phyloP scores from a whole-genome alignment of 2,329 filamentous ascomycete genomes.

The Cercospora sp. region DNA sequence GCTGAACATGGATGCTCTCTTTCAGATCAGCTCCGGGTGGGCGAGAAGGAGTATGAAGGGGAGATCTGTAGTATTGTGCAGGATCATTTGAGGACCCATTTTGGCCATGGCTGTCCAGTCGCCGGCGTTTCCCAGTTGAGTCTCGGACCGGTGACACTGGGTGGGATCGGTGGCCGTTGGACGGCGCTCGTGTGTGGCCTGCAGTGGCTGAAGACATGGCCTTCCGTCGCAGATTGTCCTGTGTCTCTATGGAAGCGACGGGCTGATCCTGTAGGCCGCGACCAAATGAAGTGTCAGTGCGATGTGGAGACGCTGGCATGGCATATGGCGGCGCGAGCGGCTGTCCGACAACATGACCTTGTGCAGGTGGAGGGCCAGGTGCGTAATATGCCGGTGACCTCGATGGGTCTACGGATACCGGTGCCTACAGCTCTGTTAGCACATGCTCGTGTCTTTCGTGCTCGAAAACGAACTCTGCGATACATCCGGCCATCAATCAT shows the following conservation, averaged over 20 bases:
- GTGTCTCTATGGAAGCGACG: constrained; percentile 30
- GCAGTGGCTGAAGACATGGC: constrained; percentile 20
- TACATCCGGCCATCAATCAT: constrained; percentile 21
- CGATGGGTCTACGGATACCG: constrained; percentile 1
- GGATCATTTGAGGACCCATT: not conserved
- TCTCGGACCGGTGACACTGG: constrained; percentile 18
- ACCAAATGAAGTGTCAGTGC: constrained; percentile 5
- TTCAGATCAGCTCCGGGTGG: not conserved
- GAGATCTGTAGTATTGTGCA: not conserved
- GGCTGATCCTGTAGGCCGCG: constrained; percentile 23
- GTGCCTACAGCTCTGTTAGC: constrained; percentile 9
- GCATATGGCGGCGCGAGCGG: constrained; percentile 4
- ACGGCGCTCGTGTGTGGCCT: not conserved
- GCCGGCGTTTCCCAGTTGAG: constrained; percentile 15
- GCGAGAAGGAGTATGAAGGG: not conserved
- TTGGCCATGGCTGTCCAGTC: constrained; percentile 15
- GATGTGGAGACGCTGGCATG: constrained; percentile 2
- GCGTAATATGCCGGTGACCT: constrained; percentile 13
- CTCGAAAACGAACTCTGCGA: constrained; percentile 12
- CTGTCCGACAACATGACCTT: not conserved
- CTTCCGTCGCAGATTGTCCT: constrained; percentile 23
- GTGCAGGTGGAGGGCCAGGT: constrained; percentile 6
- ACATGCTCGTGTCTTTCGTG: not conserved
- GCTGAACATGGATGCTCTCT: not conserved
- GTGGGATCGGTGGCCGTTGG: constrained; percentile 14